Base-by-base conservation (phyloP, 2,329 filamentous ascomycete species). In the Colletotrichum camelliae region DNA sequence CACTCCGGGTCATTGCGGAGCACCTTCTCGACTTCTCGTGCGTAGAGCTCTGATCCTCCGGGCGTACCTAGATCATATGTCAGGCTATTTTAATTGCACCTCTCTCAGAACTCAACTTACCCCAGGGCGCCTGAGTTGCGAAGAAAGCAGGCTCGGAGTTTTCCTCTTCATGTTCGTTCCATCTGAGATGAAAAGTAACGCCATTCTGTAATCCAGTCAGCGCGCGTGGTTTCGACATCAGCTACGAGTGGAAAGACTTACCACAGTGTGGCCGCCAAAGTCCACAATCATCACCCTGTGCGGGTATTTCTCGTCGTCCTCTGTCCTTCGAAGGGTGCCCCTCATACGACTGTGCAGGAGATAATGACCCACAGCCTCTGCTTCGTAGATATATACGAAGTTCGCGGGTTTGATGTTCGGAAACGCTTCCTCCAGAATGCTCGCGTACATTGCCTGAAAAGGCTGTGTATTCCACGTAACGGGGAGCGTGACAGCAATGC, bases 221-320 rank as follows among this genome's bases (percentile, higher is more conserved):
- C 43, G 0, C n/a, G 10, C 0, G 0, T 21, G 1, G n/a, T 52
- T 1, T 52, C n/a, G 43, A 43, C 39, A 43, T 0, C 0, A 0
- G n/a, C 43, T 1, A 13, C 13, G 43, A n/a, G 10, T 48, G 0
- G 0, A 13, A 48, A 21, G 0, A 0, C 43, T 48, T 21, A 52
- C 43, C 43, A 52, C 43, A 52, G 43, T 52, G 0, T 52, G 43
- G 6, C 43, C 43, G 5, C 43, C 43, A 52, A 13, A 52, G 1
- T 52, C 43, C n/a, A 0, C 5, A 52, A 52, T 0, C 43, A 52
- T 52, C 0, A 52, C 0, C 6, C 43, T 21, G 10, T 52, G n/a
- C n/a, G 43, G 43, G n/a, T 7, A 52, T 1, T 21, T 52, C n/a
- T 21, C 43, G 3, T 52, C n/a, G 43, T 2, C 6, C 43, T 52